Evolutionary conservation across 225 moss, liverwort and hornwort species (phyloP), one percentile per base, ranked within the genome.

Genomic region (Lunularia cruciata): DNA sequence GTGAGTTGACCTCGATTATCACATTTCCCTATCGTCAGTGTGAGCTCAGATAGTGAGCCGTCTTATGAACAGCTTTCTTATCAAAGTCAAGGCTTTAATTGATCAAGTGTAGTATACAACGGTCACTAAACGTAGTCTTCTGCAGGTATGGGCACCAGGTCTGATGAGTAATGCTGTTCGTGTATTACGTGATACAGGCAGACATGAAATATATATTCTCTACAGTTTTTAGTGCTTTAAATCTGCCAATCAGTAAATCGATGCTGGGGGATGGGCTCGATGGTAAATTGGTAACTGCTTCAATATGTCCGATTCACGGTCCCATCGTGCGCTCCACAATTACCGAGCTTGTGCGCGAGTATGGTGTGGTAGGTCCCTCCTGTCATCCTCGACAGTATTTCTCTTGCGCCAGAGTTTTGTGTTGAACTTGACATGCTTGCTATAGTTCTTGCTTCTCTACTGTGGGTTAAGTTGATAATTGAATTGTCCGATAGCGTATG

Each of bases 321-420:
- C 95, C 95, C 20, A 47, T 92, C 65, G 92, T 95, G 73, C 90
- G 95, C 42, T 90, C 92, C 30, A 81, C 95, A 0, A 69, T 95
- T 37, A 92, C 95, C 9, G 92, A 92, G 72, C 89, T 95, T 74
- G 82, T 95, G 57, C 92, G 90, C 26, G 95, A 95, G 69, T 95
- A 95, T 60, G 66, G 79, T 31, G 80, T 37, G 86, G 94, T 95
- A 73, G 89, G 86, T 57, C 22, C 47, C 82, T 64, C 14, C 35
- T 60, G 10, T 11, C 32, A 5, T 54, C 14, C 53, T 46, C 47
- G 14, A 25, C 43, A n/a, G n/a, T n/a, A n/a, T n/a, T n/a, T n/a
- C n/a, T n/a, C n/a, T n/a, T n/a, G n/a, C n/a, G n/a, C n/a, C n/a
- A n/a, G n/a, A n/a, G n/a, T n/a, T n/a, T n/a, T n/a, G n/a, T n/a